Base-by-base conservation (phyloP, 2,329 filamentous ascomycete species). In the Ilyonectria sp. region DNA sequence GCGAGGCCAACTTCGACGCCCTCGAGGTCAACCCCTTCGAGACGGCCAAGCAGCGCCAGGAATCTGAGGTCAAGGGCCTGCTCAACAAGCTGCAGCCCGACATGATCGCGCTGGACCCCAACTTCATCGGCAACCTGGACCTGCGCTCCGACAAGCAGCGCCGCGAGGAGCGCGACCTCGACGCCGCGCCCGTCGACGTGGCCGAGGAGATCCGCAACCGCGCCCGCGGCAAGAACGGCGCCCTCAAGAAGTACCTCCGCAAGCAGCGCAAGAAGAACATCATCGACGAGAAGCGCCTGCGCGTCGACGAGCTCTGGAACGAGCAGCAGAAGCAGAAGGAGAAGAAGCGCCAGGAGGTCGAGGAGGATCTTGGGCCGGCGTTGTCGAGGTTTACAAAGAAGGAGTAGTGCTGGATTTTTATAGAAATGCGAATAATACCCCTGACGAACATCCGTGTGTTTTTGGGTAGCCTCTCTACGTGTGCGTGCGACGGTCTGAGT, bases 11-110 rank as follows among this genome's bases (percentile, higher is more conserved):
- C 87, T 98, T 93, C 79, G 96, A 99, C 80, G 93, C 94, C 3
- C 86, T 98, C 60, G 96, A 99, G 81, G 87, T 91, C 74, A 99
- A 99, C 85, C 96, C 96, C 37, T 98, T 95, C 87, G 96, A 98
- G 83, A 97, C 92, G 60, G 88, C 86, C 76, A 97, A 96, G 83
- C 95, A 98, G 83, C 90, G 96, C 76, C 95, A 97, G 81, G 96
- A 99, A 82, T 88, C 89, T 57, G 96, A 99, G 82, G 94, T 99
- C 80, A 94, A 93, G 84, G 86, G 89, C 13, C 86, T 99, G 71
- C 89, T 99, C 75, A 97, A 97, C 86, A 99, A 99, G 85, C 86
- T 99, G 54, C 91, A 95, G 76, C 95, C 96, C 4, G 95, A 97
- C 78, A 99, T 98, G 94, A 99, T 99, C 70, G 93, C 94, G 1